Evolutionary conservation across 2,329 filamentous ascomycete genomes (phyloP).

Genomic region (Epichloe hybrida): DNA sequence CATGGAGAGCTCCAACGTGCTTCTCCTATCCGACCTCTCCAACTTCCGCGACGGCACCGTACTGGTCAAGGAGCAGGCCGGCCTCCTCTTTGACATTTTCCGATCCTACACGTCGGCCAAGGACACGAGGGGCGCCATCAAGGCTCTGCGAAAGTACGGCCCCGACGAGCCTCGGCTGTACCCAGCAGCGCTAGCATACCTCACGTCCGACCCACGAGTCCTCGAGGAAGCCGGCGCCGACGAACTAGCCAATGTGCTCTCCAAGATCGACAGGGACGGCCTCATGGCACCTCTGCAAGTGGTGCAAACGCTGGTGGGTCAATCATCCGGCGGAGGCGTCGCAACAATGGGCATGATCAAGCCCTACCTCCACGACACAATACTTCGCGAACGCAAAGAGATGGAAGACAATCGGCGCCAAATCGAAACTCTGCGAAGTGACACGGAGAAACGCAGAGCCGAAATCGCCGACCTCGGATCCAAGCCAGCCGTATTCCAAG

Average conservation of each 20-base stretch:
- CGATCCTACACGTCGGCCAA: constrained; percentile 86
- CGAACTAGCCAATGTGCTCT: constrained; percentile 67
- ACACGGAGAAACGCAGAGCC: constrained; percentile 65
- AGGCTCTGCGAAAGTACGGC: constrained; percentile 82
- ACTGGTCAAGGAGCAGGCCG: constrained; percentile 85
- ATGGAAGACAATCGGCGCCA: constrained; percentile 68
- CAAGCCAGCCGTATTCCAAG: constrained; percentile 81
- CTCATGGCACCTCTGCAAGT: constrained; percentile 95
- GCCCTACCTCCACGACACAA: constrained; percentile 76
- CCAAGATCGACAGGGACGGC: constrained; percentile 77
- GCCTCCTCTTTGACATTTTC: constrained; percentile 88
- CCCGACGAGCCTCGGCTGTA: constrained; percentile 85
- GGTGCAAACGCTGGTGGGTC: constrained; percentile 74
- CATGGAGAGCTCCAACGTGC: constrained; percentile 89
- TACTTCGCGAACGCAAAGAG: constrained; percentile 75
- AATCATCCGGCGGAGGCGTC: constrained; percentile 40
- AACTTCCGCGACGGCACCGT: constrained; percentile 83
- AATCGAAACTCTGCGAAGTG: constrained; percentile 69
- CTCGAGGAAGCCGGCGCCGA: constrained; percentile 73
- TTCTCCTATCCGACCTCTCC: constrained; percentile 82
- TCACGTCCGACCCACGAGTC: constrained; percentile 70
- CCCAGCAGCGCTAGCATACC: constrained; percentile 81
- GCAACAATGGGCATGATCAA: constrained; percentile 98
- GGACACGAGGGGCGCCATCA: constrained; percentile 82
- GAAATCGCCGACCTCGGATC: constrained; percentile 66